Evolutionary conservation across 2,329 filamentous ascomycete genomes (phyloP).

Genomic region (Ascochyta lentis): DNA sequence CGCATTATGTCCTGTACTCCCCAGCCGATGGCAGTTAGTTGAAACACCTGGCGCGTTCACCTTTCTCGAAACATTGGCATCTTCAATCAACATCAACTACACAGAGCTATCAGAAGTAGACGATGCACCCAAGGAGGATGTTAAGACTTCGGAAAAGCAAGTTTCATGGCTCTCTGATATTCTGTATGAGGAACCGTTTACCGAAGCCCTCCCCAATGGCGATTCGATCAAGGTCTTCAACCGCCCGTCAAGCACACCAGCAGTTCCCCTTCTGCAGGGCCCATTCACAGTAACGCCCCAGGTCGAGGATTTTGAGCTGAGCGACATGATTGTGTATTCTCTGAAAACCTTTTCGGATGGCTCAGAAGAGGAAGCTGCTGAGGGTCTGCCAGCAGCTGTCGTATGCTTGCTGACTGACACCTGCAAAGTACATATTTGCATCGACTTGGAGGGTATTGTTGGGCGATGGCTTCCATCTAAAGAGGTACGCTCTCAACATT

Average conservation of each 20-base stretch:
- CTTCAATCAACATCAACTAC: conserved; percentile 77
- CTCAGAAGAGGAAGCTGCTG: conserved; percentile 55
- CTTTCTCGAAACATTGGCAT: conserved; percentile 80
- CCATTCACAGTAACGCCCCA: conserved; percentile 63
- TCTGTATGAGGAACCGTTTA: conserved; percentile 57
- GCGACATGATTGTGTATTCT: conserved; percentile 66
- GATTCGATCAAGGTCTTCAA: conserved; percentile 60
- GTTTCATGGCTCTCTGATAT: conserved; percentile 63
- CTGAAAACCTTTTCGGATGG: conserved; percentile 58
- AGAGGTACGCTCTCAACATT: conserved; percentile 27
- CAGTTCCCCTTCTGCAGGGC: conserved; percentile 67
- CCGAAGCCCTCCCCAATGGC: conserved; percentile 50
- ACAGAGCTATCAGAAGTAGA: conserved; percentile 36
- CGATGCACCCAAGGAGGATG: conserved; percentile 52
- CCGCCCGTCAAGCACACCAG: conserved; percentile 60
- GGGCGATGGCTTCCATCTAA: conserved; percentile 66
- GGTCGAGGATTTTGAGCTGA: conserved; percentile 63
- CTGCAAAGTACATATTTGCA: conserved; percentile 63
- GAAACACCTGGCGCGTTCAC: conserved; percentile 59
- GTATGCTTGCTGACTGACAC: conserved; percentile 64
- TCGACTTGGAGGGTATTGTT: conserved; percentile 67
- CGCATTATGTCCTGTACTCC: conserved; percentile 87
- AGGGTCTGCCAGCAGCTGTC: conserved; percentile 62
- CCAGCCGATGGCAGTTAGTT: conserved; percentile 76
- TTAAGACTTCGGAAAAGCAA: conserved; percentile 59